A percentile compares a stretch with the other conserved stretches of the same genome.
Conservation (phyloP, 345 rosid genomes). For the Hibiscus trionum region DNA sequence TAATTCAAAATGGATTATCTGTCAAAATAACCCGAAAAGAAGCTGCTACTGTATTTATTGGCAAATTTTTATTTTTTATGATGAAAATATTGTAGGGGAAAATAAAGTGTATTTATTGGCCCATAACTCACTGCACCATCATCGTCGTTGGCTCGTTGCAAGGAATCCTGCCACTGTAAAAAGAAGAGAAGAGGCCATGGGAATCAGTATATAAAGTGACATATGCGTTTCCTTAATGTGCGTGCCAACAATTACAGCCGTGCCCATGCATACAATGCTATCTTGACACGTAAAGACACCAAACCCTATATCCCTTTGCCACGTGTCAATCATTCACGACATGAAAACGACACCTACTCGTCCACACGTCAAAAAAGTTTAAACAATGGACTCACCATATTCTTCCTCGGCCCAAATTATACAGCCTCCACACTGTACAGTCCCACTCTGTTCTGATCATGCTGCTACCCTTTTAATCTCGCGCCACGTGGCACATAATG, state of each 20-base stretch:
- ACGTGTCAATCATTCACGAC: neutral
- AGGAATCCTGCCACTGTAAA: neutral
- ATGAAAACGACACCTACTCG: neutral
- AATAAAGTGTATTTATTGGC: neutral
- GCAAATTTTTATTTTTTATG: too few relatives aligned
- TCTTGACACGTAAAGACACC: neutral
- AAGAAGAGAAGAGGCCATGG: neutral
- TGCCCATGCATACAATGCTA: slow-evolving; percentile 1
- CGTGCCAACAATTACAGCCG: slow-evolving; percentile 19
- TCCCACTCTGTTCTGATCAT: neutral
- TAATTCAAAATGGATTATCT: too few relatives aligned
- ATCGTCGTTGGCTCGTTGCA: neutral
- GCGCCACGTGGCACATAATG: slow-evolving; percentile 9
- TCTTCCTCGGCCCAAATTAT: neutral
- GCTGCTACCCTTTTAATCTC: neutral
- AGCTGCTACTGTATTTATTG: too few relatives aligned
- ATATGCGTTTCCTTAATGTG: neutral
- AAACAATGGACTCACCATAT: neutral
- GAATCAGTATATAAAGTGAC: neutral
- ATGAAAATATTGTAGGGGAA: too few relatives aligned
- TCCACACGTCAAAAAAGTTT: neutral
- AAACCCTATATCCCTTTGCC: neutral
- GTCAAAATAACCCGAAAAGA: too few relatives aligned
- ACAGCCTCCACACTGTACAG: too few relatives aligned
- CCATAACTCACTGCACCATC: neutral